Evolutionary conservation across 2,329 filamentous ascomycete genomes (phyloP), one percentile per base, ranked within the genome.

Genomic region (Trichoderma simmonsii): DNA sequence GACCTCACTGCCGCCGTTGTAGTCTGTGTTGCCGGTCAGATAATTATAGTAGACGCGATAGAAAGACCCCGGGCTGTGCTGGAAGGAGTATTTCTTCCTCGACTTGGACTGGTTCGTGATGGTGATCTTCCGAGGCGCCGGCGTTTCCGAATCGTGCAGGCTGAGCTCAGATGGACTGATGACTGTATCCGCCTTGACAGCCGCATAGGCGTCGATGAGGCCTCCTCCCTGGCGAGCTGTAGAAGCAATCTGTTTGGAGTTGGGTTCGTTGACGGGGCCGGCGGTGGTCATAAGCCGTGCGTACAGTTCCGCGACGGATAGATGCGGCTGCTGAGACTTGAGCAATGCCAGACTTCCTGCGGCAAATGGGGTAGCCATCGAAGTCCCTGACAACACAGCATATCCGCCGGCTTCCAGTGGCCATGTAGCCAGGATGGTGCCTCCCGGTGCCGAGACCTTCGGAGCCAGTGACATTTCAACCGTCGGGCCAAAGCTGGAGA

Each of bases 301-400:
- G 12, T 8, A 71, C 6, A 65, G 61, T 48, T 65, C 21, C 15
- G 28, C 21, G 9, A 48, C 56, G 3, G 61, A 59, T 8, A 71
- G 51, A 14, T 59, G 61, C 30, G 69, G 69, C 11, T 59, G 51
- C 18, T 71, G 69, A 21, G 69, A 71, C 26, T 60, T 71, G 73
- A 87, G 76, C 30, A 82, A 77, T 36, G 79, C 80, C 39, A 77
- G 76, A 39, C 80, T 77, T 51, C 80, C 84, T 8, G 84, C 83
- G 5, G 81, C 77, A 63, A 83, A 80, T 6, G 84, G 84, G 61
- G 81, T 80, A 6, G 84, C 80, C 85, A 87, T 86, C 3, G 83
- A 85, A 2, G 85, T 86, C 43, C 85, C 85, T 32, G 79, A 82
- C 18, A 82, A 75, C 12, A 86, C 79, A n/a, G 79, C 81, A 72